Base-by-base conservation (phyloP, 1,139 yeast species). In the Dujonia santamariae region DNA sequence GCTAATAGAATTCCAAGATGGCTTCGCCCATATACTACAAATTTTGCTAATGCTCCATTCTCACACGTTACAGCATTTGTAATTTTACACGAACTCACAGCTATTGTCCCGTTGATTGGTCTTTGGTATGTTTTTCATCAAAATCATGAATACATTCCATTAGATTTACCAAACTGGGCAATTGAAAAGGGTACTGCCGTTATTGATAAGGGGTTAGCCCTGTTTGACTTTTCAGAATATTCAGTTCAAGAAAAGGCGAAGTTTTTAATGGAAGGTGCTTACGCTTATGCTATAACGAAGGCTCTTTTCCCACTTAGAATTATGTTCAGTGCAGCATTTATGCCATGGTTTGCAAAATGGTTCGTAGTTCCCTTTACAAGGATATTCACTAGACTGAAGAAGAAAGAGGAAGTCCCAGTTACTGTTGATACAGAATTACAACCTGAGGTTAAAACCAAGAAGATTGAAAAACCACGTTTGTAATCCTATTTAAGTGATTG, bases 1-100 rank as follows among this genome's bases (percentile, higher is more conserved):
- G 36, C 33, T 14, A 11, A 33, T 13, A 47, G 61, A 28, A 53
- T 72, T 3, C 85, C 85, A 19, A 60, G 54, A 34, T 66, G 72
- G 37, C 59, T 78, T 38, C 67, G 67, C 15, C 74, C 72, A 3
- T 76, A 75, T 44, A 71, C 80, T 4, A 52, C 56, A 16, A 61
- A 67, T 36, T 72, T 79, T 47, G 58, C 70, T 30, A 54, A 67
- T 33, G 85, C 88, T 0, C 88, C 95, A 2, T 62, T 81, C 5
- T 69, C 86, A 1, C 84, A 84, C 45, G 67, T 82, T n/a, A 70
- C 85, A 0, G 72, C 95, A 3, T 86, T 90, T 48, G 55, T 85
- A 8, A 59, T 88, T 2, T 64, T 90, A n/a, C 97, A 90, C 51
- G 97, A 90, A 53, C 47, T 86, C 29, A 75, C 96, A 0, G 96